phyloP scores from a whole-genome alignment of 495 filamentous ascomycete species.

The Penicilliopsis zonata region DNA sequence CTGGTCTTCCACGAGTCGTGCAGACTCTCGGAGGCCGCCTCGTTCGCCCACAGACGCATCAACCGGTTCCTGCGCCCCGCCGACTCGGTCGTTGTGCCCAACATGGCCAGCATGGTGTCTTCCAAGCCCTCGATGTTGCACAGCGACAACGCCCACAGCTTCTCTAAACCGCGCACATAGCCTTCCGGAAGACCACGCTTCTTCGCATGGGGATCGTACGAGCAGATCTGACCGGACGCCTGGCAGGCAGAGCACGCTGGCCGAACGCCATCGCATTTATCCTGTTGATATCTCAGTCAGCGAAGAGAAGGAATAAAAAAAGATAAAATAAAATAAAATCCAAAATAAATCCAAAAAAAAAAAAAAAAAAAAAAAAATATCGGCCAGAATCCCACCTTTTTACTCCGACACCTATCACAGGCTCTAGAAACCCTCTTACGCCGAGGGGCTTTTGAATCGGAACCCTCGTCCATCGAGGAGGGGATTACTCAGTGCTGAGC shows the following conservation, averaged over 20 bases:
- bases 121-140: slow-evolving; percentile 38
- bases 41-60: slow-evolving; percentile 38
- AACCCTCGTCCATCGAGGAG: slow-evolving; percentile 34
- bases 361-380: neutral
- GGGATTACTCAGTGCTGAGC: slow-evolving; percentile 10
- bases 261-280: slow-evolving; percentile 57
- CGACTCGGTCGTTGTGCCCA: slow-evolving; percentile 27
- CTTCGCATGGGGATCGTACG: slow-evolving; percentile 57
- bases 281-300: slow-evolving; percentile 12
- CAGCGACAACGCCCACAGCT: slow-evolving; percentile 32
- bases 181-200: slow-evolving; percentile 48
- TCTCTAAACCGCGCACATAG: slow-evolving; percentile 34
- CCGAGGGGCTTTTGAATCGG: slow-evolving; percentile 29
- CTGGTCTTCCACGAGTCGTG: slow-evolving; percentile 48
- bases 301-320: no score
- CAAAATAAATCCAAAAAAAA: neutral
- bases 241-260: slow-evolving; percentile 54
- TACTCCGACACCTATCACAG: slow-evolving; percentile 58
- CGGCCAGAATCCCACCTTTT: slow-evolving; percentile 26
- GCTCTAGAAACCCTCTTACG: slow-evolving; percentile 58
- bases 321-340: neutral
- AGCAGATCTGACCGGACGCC: slow-evolving; percentile 46
- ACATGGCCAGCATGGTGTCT: slow-evolving; percentile 32
- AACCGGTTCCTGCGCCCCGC: slow-evolving; percentile 17
- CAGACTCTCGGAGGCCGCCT: slow-evolving; percentile 36